Conservation (phyloP, 2,329 filamentous ascomycete genomes). For the Fusarium siculi region DNA sequence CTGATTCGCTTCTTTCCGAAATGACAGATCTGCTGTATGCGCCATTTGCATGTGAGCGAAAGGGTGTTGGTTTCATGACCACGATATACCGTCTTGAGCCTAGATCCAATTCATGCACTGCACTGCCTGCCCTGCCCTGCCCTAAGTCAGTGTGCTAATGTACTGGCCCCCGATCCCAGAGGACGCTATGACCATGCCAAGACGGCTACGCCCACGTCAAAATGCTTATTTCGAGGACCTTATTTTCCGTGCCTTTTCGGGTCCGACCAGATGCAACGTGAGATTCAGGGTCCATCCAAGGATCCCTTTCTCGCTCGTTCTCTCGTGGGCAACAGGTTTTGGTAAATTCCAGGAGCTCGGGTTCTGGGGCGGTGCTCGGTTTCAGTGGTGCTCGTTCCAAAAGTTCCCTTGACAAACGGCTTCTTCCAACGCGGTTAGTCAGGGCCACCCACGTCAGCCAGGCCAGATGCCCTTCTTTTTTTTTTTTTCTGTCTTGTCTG, state of each 20-base stretch:
- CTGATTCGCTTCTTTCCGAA: conserved; percentile 5
- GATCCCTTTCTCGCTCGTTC: not conserved
- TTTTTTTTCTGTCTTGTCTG: not conserved
- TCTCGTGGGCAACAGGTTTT: too few relatives aligned
- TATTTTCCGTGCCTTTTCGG: conserved; percentile 5
- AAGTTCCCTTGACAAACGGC: conserved; percentile 24
- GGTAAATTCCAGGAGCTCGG: not conserved
- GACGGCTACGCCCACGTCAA: conserved; percentile 37
- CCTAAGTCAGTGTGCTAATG: not conserved
- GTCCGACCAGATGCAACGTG: not conserved
- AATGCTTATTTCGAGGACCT: conserved; percentile 28
- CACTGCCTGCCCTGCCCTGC: conserved; percentile 14
- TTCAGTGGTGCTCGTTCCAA: not conserved
- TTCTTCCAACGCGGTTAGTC: conserved; percentile 27
- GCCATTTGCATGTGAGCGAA: conserved; percentile 4
- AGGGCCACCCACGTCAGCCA: conserved; percentile 14
- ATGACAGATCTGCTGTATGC: not conserved
- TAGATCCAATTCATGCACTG: conserved; percentile 20
- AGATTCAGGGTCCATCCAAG: conserved; percentile 3
- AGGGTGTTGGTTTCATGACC: conserved; percentile 1
- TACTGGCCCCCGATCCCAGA: conserved; percentile 16
- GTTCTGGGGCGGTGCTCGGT: not conserved
- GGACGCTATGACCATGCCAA: conserved; percentile 32
- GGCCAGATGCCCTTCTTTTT: conserved; percentile 11
- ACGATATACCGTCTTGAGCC: not conserved